Evolutionary conservation across 108 stramenopile species (phyloP).

Genomic region (Parmales sp.): DNA sequence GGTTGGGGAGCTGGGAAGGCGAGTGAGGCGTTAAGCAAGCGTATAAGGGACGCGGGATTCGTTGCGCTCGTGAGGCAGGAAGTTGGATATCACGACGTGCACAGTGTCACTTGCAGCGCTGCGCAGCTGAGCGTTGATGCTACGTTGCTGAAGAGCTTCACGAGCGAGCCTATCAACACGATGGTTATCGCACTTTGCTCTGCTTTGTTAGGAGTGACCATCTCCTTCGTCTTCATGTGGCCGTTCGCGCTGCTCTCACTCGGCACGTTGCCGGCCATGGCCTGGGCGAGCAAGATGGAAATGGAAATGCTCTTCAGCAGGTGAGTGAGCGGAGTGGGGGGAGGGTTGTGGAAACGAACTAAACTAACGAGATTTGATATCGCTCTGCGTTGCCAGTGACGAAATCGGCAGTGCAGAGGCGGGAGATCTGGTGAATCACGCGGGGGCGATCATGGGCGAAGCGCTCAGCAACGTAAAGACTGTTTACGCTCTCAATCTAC

Average conservation of each 20-base stretch:
- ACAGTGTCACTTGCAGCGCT: constrained; percentile 54
- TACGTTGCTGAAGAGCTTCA: constrained; percentile 51
- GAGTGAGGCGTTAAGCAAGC: constrained; percentile 55
- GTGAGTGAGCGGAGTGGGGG: too few species aligned
- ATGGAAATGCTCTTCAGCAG: constrained; percentile 52
- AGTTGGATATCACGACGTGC: constrained; percentile 59
- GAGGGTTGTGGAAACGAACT: too few species aligned
- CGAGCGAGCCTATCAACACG: constrained; percentile 53
- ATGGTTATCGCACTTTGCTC: constrained; percentile 42
- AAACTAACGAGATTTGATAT: too few species aligned
- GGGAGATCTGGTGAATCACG: constrained; percentile 21
- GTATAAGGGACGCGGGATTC: constrained; percentile 52
- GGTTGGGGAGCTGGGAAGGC: constrained; percentile 61
- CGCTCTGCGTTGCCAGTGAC: too few species aligned
- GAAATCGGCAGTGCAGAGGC: constrained; percentile 14
- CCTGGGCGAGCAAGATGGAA: constrained; percentile 56
- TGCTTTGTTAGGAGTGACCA: constrained; percentile 45
- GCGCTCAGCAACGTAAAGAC: constrained; percentile 51
- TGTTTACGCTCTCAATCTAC: too few species aligned
- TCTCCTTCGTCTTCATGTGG: constrained; percentile 63
- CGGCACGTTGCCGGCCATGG: constrained; percentile 53
- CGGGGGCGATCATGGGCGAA: constrained; percentile 48
- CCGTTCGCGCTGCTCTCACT: constrained; percentile 64
- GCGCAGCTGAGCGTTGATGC: constrained; percentile 72
- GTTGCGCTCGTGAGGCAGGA: constrained; percentile 54